Evolutionary conservation across 345 rosid species (phyloP).

Genomic region (Dipteronia dyeriana): DNA sequence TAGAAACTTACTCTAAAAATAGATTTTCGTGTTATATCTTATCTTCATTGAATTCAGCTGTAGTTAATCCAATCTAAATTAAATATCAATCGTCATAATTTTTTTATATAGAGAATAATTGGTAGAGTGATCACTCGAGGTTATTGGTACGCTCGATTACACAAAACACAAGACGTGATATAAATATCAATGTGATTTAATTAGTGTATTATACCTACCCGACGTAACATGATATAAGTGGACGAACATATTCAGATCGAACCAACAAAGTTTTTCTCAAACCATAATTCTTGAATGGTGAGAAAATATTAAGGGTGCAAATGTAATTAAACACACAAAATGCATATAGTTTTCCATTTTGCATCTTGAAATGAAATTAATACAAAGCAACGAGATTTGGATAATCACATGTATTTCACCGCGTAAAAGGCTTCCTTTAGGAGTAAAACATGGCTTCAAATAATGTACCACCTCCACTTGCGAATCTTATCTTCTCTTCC

Average conservation of each 20-base stretch:
- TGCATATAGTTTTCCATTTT: neutral
- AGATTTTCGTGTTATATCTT: neutral
- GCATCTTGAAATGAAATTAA: constrained; percentile 2
- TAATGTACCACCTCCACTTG: neutral
- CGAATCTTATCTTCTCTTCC: constrained; percentile 10
- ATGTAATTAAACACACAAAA: neutral
- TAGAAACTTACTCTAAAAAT: neutral
- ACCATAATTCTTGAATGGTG: too few relatives aligned
- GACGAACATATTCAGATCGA: neutral
- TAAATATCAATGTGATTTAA: too few relatives aligned
- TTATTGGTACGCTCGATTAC: too few relatives aligned
- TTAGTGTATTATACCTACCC: too few relatives aligned
- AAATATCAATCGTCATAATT: too few relatives aligned
- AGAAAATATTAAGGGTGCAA: neutral
- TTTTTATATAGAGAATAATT: neutral
- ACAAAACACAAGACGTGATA: neutral
- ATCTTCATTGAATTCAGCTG: too few relatives aligned
- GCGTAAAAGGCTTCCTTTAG: constrained; percentile 3
- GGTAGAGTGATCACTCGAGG: too few relatives aligned
- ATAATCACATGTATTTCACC: constrained; percentile 8
- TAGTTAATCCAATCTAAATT: too few relatives aligned
- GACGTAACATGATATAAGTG: neutral
- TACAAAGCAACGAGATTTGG: neutral
- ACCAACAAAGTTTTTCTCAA: neutral
- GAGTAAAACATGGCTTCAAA: neutral